Evolutionary conservation across 208 protist genomes (phyloP), one percentile per base, ranked within the genome.

Genomic region (Trypanosoma conorhini): DNA sequence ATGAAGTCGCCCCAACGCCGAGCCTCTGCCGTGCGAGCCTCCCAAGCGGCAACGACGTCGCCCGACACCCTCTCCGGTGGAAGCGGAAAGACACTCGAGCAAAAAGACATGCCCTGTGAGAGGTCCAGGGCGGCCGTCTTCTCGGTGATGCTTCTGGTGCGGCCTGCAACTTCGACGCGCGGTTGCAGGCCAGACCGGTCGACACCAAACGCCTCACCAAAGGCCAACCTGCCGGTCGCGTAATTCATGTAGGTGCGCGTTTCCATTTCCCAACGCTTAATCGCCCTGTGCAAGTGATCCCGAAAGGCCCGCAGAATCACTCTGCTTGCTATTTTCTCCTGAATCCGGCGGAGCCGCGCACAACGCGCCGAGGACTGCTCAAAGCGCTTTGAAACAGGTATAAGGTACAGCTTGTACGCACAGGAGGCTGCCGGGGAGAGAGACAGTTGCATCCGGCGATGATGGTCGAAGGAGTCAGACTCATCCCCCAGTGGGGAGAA

Each of bases 1-100:
- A 87, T 72, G 52, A 74, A 81, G 31, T 85, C 74, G 4, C 84
- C 84, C 0, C 13, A 30, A 42, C 73, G 59, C 15, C 77, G 77
- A 3, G 50, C 56, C 22, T 71, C 56, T 24, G 35, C 54, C 9
- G 24, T 61, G 30, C 67, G 62, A 1, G 40, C 21, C 26, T 76
- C 69, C 63, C 65, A 72, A 8, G 58, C 51, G 12, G 57, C 60
- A 54, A 67, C 33, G 10, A 64, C 52, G 65, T 77, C 65, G 19
- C 72, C 72, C 26, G n/a, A 38, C 7, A 72, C 2, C 21, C 57
- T 50, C 15, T 52, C 65, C 12, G 59, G 65, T 3, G 50, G 15
- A 21, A 67, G 31, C 5, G 63, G 64, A 54, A 54, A 70, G 15
- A 64, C 60, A 28, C 24, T 33, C n/a, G 30, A 30, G 4, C 9